Percentiles rank a stretch among this genome's conserved stretches.
These are phyloP conservation scores for Phalaenopsis hybrid DNA, from an alignment of 116 monocot genomes.

Conservation along the genomic window DNA sequence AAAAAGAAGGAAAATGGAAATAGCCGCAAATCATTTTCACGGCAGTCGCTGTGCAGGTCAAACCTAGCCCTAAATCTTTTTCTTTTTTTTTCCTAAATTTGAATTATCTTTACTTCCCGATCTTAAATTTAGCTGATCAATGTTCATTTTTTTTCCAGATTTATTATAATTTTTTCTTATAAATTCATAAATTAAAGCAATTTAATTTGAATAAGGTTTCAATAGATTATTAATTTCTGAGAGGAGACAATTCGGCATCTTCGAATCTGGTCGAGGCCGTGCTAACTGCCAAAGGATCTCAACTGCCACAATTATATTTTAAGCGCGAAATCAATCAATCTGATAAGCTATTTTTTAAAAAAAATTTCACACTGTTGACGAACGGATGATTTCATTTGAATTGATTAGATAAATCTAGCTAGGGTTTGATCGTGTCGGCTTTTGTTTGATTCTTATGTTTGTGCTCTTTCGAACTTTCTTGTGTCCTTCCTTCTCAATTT, in stretches of 20 bases:
- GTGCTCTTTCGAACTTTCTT: background rate
- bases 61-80: background rate
- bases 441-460: constrained; percentile 2
- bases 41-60: background rate
- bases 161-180: background rate
- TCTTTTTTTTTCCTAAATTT: background rate
- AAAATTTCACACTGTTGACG: background rate
- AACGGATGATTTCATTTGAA: background rate
- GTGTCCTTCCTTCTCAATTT: background rate
- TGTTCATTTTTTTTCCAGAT: background rate
- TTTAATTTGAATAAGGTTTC: background rate
- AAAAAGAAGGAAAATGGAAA: background rate
- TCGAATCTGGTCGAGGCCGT: background rate
- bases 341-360: background rate
- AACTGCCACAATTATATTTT: constrained; percentile 4
- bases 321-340: background rate
- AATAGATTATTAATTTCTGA: background rate
- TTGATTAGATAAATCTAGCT: background rate
- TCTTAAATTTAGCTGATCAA: background rate
- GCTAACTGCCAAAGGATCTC: constrained; percentile 9
- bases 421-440: background rate
- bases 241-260: constrained; percentile 4
- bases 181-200: background rate
- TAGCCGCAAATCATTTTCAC: background rate
- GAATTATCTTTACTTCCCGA: background rate